These are phyloP conservation scores for Umbelopsis sp. DNA, from an alignment of 192 early-diverging fungal genomes.

Conservation along the genomic window DNA sequence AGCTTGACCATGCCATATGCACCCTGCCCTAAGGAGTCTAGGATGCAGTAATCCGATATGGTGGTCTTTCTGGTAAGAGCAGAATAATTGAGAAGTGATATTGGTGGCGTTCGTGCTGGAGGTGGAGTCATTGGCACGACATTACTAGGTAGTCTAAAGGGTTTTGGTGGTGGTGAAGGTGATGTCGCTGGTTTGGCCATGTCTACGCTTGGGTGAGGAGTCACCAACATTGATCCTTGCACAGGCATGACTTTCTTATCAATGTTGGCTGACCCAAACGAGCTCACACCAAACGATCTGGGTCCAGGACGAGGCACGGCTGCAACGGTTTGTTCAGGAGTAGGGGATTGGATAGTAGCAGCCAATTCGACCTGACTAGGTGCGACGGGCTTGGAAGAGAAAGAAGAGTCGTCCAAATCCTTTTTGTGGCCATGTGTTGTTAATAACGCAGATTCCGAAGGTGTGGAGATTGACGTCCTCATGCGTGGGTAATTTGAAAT, in stretches of 20 bases:
- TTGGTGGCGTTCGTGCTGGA: constrained; percentile 13
- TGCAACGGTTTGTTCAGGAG: background rate
- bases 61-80: constrained; percentile 37
- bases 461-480: constrained; percentile 16
- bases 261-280: constrained; percentile 3
- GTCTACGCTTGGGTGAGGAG: background rate
- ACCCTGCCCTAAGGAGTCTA: constrained; percentile 64
- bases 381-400: background rate
- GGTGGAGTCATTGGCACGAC: constrained; percentile 5
- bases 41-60: constrained; percentile 59
- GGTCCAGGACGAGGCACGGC: background rate
- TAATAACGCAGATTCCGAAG: constrained; percentile 11
- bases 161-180: background rate
- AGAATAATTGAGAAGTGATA: constrained; percentile 37
- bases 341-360: background rate
- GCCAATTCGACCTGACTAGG: background rate
- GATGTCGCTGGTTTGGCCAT: background rate
- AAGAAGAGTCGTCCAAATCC: background rate
- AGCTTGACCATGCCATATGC: constrained; percentile 71
- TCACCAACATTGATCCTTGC: background rate
- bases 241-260: constrained; percentile 2
- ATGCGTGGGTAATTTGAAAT: constrained; percentile 12
- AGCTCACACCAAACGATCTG: constrained; percentile 8
- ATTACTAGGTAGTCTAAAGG: background rate
- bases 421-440: background rate